These are phyloP conservation scores for Primulina huaijiensis DNA, from an alignment of 257 asterid genomes.

Conservation along the genomic window DNA sequence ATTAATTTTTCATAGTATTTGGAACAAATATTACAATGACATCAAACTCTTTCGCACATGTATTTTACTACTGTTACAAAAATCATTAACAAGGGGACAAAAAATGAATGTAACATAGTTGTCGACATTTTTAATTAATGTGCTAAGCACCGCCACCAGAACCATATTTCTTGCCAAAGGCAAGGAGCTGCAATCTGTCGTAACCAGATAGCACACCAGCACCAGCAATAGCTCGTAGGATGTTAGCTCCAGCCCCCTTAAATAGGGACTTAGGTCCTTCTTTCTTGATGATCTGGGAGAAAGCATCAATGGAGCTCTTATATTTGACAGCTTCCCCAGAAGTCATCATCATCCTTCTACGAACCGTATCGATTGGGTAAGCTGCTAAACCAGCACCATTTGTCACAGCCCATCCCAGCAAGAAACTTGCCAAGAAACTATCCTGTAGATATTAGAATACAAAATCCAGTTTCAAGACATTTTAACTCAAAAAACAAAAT, in stretches of 20 bases:
- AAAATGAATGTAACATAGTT: too few relatives aligned
- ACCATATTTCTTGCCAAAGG: conserved; percentile 26
- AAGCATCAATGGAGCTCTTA: conserved; percentile 23
- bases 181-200: conserved; percentile 23
- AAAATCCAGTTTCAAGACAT: background rate
- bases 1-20: too few relatives aligned
- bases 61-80: too few relatives aligned
- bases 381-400: conserved; percentile 28
- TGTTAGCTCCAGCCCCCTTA: conserved; percentile 26
- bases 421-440: conserved; percentile 26
- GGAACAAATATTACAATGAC: too few relatives aligned
- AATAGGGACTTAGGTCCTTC: conserved; percentile 26
- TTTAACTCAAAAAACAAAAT: background rate
- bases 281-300: conserved; percentile 24
- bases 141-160: conserved; percentile 24
- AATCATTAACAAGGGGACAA: too few relatives aligned
- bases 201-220: conserved; percentile 30
- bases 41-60: too few relatives aligned
- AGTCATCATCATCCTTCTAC: background rate
- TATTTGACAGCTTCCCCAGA: background rate
- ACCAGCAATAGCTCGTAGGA: conserved; percentile 28
- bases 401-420: conserved; percentile 29
- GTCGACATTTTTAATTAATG: too few relatives aligned
- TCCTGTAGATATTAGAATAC: conserved; percentile 16
- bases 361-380: conserved; percentile 11